Evolutionary conservation across 129 eudicot genomes (phyloP), one percentile per base, ranked within the genome.

Genomic region (Rutidosis leptorrhynchoides): DNA sequence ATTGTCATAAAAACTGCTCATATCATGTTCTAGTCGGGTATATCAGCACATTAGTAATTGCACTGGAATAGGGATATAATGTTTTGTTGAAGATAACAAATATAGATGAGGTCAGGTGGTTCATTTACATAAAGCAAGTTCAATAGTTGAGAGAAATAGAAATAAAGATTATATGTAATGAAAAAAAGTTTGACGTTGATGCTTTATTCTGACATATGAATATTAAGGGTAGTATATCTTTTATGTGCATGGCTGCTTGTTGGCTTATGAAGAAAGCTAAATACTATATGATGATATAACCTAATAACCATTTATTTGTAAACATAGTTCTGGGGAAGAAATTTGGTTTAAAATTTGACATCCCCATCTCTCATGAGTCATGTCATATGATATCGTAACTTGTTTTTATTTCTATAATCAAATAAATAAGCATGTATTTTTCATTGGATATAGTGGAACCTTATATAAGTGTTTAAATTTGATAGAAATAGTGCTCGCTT

Each of bases 401-500:
- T 56, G 55, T 37, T 56, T 16, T 65, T 43, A 22, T 43, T 9
- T 37, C 5, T 0, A 56, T 30, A 60, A 29, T 25, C 19, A 22
- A 8, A 33, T 58, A 27, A 45, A 40, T 43, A 43, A 10, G 32
- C 17, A 29, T 48, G 65, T 54, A 51, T 46, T 51, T 35, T 45
- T 48, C 19, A 23, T 37, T 51, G 60, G 26, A 59, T 29, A 33
- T 74, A 61, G 32, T 28, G 3, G 30, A 23, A 57, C 22, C 61
- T n/a, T 5, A 51, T 62, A 46, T 56, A 43, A 43, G 26, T 49
- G 11, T 67, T 53, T 62, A 7, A 55, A 48, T 19, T 20, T 65
- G 74, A 74, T 78, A 93, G 99, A 69, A 93, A 93, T 53, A 93
- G 96, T 45, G 96, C 95, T 48, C 83, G 99, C 77, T 93, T 85